These are phyloP conservation scores for Excoecaria cochinchinensis DNA, from an alignment of 345 rosid genomes.

Conservation along the genomic window DNA sequence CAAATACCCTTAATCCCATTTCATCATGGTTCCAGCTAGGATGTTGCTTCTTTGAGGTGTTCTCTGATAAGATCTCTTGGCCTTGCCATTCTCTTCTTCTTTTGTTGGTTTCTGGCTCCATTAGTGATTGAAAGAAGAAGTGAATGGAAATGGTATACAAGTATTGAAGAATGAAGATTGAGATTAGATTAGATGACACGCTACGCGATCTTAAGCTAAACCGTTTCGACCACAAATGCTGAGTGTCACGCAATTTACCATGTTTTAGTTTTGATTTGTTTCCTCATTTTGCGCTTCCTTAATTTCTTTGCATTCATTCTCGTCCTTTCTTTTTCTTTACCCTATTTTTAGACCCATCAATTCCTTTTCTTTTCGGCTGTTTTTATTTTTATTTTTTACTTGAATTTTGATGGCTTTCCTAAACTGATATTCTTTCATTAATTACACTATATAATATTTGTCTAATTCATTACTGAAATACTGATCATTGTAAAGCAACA, in stretches of 20 bases:
- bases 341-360: no score
- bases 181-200: slow-evolving; percentile 34
- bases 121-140: not conserved
- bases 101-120: slow-evolving; percentile 38
- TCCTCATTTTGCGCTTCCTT: slow-evolving; percentile 5
- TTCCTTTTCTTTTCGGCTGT: not conserved
- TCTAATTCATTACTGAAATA: no score
- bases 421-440: no score
- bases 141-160: not conserved
- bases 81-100: slow-evolving; percentile 28
- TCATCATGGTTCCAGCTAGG: not conserved
- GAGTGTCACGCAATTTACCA: slow-evolving; percentile 25
- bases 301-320: slow-evolving; percentile 28
- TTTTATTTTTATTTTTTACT: no score
- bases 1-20: slow-evolving; percentile 45
- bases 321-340: not conserved
- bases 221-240: slow-evolving; percentile 19
- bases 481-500: no score
- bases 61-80: slow-evolving; percentile 18
- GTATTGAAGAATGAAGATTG: slow-evolving; percentile 4
- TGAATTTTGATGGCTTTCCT: no score
- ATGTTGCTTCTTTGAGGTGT: slow-evolving; percentile 28
- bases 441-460: no score
- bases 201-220: slow-evolving; percentile 27
- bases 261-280: not conserved